Evolutionary conservation across 352 stramenopile genomes (phyloP), one percentile per base, ranked within the genome.

Genomic region (Lagenidium giganteum): DNA sequence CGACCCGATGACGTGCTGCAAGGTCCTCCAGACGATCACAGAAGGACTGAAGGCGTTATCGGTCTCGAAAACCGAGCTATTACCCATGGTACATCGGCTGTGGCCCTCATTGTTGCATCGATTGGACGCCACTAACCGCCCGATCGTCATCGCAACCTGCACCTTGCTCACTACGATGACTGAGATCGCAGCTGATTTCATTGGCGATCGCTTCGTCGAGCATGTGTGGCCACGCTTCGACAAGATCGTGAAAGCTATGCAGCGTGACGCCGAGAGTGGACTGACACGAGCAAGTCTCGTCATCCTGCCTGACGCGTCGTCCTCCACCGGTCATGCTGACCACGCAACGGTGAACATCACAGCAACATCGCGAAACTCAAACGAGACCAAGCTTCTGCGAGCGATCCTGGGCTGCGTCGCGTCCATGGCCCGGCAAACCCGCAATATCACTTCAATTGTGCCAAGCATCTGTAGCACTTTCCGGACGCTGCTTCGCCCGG

Each of bases 141-240:
- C 75, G 25, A 87, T 92, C 42, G 25, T 90, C 18, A 73, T 65
- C 2, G 64, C 59, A 8, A 70, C 78, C 13, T 47, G 89, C 12
- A 53, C 52, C 13, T 55, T 89, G 3, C 37, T 94, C 25, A 61
- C 43, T 12, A 80, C 67, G 1, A 24, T 92, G 5, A 67, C 73
- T 16, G 40, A 64, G 40, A 56, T 66, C 47, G 80, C 72, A 14
- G 74, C 68, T 1, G 83, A 94, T 41, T 93, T 93, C 43, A 76
- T 94, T 27, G 79, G 67, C 22, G 76, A 89, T 34, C 64, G 72
- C 3, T 93, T 94, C 50, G 72, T 93, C 7, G 68, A 92, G 47
- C 74, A 62, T 3, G 64, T 87, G n/a, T 94, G 83, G 83, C 80
- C 83, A 24, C 34, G 60, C 6, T 45, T 90, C 12, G 58, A 55